phyloP scores from a whole-genome alignment of 1,284 basidiomycete genomes.

The Polyporus tsugae region DNA sequence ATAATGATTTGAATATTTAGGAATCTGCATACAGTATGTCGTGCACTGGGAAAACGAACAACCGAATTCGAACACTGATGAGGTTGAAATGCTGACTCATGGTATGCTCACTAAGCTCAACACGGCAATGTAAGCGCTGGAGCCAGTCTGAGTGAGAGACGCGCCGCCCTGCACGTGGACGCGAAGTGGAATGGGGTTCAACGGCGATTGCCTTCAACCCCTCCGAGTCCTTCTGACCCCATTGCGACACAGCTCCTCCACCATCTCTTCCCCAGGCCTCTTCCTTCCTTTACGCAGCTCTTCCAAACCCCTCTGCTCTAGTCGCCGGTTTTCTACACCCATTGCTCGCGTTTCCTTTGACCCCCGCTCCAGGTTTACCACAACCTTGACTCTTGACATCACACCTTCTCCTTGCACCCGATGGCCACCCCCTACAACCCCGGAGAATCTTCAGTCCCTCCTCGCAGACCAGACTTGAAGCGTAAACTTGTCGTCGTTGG shows the following conservation, averaged over 20 bases:
- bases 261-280: conserved; percentile 2
- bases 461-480: conserved; percentile 81
- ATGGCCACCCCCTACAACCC: conserved; percentile 34
- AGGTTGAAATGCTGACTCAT: no score
- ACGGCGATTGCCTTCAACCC: background rate
- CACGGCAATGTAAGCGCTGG: background rate
- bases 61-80: no score
- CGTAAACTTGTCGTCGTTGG: conserved; percentile 92
- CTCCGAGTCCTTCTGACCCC: background rate
- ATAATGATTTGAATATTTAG: no score
- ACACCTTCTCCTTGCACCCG: background rate
- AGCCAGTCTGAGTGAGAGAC: background rate
- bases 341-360: background rate
- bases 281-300: background rate
- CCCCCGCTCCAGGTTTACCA: background rate
- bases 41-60: no score
- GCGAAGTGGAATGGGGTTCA: conserved; percentile 24
- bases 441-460: conserved; percentile 35
- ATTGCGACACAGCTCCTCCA: background rate
- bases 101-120: background rate
- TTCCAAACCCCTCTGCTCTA: background rate
- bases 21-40: no score
- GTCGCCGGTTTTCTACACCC: background rate
- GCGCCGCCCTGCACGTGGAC: conserved; percentile 30
- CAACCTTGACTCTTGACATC: background rate